These are phyloP conservation scores for Cryptosporidium meleagridis DNA, from an alignment of 169 alveolate genomes.

Conservation along the genomic window DNA sequence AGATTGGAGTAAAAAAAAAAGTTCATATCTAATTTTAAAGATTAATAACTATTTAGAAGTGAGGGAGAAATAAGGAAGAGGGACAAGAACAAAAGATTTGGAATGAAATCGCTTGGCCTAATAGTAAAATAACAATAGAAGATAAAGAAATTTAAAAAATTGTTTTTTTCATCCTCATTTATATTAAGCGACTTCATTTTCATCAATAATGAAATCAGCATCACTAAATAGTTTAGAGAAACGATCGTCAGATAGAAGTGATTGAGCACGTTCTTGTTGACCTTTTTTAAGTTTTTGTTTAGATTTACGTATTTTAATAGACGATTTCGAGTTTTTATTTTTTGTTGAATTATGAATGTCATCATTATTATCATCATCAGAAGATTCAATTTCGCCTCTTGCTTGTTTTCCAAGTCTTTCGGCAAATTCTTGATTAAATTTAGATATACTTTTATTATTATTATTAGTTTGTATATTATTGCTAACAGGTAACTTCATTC, in stretches of 20 bases:
- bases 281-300: conserved; percentile 75
- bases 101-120: no score
- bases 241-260: conserved; percentile 84
- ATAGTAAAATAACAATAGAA: no score
- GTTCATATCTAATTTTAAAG: no score
- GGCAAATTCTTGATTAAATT: conserved; percentile 77
- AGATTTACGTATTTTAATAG: conserved; percentile 54
- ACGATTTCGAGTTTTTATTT: neutral
- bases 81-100: no score
- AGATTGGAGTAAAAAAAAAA: no score
- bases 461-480: neutral
- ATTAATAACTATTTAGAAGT: no score
- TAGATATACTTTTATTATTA: conserved; percentile 56
- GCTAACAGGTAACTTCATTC: conserved; percentile 80
- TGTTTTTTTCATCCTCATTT: neutral
- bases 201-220: conserved; percentile 86
- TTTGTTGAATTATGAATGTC: neutral
- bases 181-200: conserved; percentile 78
- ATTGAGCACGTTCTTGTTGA: conserved; percentile 74
- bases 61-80: no score
- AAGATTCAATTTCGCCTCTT: conserved; percentile 35
- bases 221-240: conserved; percentile 85
- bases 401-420: conserved; percentile 59
- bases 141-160: neutral
- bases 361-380: conserved; percentile 27